Evolutionary conservation across 371 early-diverging fungal species (phyloP).

Genomic region (Caulochytrium protostelioides): DNA sequence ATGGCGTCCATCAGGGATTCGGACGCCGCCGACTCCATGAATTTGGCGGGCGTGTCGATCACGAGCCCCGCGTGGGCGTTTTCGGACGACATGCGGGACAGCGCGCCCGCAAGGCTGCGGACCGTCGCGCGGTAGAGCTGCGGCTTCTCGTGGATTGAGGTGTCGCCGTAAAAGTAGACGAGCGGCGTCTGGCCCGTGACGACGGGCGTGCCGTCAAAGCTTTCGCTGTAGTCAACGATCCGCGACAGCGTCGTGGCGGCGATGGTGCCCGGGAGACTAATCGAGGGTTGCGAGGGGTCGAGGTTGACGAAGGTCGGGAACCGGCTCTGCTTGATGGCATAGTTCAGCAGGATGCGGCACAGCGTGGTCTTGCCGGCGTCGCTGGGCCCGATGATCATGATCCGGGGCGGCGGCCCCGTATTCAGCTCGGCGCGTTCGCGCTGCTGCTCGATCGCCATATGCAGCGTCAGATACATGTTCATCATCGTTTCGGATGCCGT

Average conservation of each 20-base stretch:
- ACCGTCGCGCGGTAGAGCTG: constrained; percentile 48
- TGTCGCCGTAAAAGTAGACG: constrained; percentile 76
- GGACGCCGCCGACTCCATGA: constrained; percentile 13
- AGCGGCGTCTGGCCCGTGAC: constrained; percentile 48
- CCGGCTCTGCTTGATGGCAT: constrained; percentile 49
- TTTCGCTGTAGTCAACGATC: constrained; percentile 65
- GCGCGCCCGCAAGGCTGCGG: constrained; percentile 3
- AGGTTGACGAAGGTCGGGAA: constrained; percentile 62
- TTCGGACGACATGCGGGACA: background rate
- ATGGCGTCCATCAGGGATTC: constrained; percentile 13
- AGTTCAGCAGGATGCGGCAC: constrained; percentile 58
- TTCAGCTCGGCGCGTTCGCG: constrained; percentile 26
- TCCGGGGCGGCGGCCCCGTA: constrained; percentile 14
- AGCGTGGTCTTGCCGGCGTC: constrained; percentile 81
- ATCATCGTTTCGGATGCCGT: constrained; percentile 84
- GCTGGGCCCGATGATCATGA: constrained; percentile 69
- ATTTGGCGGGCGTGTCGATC: constrained; percentile 29
- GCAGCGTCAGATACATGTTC: constrained; percentile 64
- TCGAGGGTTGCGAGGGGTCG: constrained; percentile 48
- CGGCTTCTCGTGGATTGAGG: constrained; percentile 46
- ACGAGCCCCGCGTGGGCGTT: constrained; percentile 22
- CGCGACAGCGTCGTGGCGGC: constrained; percentile 51
- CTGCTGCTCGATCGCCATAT: constrained; percentile 60
- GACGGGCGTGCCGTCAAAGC: constrained; percentile 53
- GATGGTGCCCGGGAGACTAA: constrained; percentile 67